Evolutionary conservation across 179 eudicot species (phyloP).

Genomic region (Silene coronaria): DNA sequence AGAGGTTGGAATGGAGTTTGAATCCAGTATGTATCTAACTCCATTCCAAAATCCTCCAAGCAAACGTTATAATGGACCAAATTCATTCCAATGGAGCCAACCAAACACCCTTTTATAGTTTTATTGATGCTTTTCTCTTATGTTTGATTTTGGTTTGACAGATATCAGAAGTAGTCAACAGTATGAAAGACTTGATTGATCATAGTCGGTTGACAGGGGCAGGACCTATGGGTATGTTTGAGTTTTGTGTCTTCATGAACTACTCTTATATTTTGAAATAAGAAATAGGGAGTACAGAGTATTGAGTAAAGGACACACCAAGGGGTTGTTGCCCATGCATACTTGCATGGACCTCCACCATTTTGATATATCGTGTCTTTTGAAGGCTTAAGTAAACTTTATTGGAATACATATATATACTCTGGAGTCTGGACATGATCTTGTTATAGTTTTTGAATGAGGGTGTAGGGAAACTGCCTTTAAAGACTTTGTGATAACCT

Average conservation of each 20-base stretch:
- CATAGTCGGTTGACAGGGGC: constrained; percentile 67
- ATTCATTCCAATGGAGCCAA: too few relatives aligned
- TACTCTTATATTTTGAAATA: not conserved
- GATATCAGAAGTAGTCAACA: constrained; percentile 98
- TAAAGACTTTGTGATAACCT: not conserved
- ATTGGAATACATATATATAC: not conserved
- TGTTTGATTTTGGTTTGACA: constrained; percentile 32
- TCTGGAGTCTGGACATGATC: not conserved
- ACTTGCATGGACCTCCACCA: too few relatives aligned
- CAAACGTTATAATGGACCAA: too few relatives aligned
- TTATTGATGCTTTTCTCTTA: not conserved
- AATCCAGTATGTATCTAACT: too few relatives aligned
- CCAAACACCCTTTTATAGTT: not conserved
- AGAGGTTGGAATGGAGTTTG: too few relatives aligned
- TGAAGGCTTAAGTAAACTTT: not conserved
- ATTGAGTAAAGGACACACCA: not conserved
- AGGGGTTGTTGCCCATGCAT: not conserved
- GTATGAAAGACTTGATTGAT: constrained; percentile 98
- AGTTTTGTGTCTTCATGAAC: not conserved
- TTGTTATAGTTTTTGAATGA: not conserved
- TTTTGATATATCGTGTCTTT: not conserved
- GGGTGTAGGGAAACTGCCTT: not conserved
- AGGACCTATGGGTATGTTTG: constrained; percentile 91
- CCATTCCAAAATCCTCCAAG: too few relatives aligned
- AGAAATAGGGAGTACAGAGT: not conserved